phyloP scores from a whole-genome alignment of 139 green algal genomes.

The Volvox reticuliferus region DNA sequence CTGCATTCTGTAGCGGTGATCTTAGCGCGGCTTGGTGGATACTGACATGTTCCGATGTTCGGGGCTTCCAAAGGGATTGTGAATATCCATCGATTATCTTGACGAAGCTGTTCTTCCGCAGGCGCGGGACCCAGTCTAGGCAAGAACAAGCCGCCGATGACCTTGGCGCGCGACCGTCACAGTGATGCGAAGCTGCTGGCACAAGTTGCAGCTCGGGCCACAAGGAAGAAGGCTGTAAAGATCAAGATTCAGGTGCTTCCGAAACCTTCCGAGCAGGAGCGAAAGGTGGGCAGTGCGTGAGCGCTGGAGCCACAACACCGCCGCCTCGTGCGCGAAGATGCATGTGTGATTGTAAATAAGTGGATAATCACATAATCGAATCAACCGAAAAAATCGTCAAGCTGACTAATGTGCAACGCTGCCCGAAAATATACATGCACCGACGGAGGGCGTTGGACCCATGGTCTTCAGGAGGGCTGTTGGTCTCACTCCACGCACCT shows the following conservation, averaged over 20 bases:
- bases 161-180: not conserved
- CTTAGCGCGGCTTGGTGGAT: no score
- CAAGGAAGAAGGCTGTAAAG: not conserved
- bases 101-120: not conserved
- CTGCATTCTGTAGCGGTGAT: no score
- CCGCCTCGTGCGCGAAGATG: not conserved
- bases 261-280: not conserved
- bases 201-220: not conserved
- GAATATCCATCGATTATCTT: not conserved
- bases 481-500: no score
- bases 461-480: not conserved
- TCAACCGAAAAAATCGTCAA: not conserved
- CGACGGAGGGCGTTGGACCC: not conserved
- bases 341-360: not conserved
- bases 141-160: not conserved
- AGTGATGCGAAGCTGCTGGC: not conserved
- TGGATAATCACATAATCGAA: not conserved
- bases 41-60: not conserved
- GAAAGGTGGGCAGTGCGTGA: not conserved
- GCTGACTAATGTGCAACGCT: not conserved
- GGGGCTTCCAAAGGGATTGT: not conserved
- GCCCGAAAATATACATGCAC: not conserved
- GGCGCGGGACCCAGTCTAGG: not conserved
- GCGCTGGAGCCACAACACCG: no score
- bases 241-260: slow-evolving; percentile 27